phyloP scores from a whole-genome alignment of 495 filamentous ascomycete genomes.

The Podospora australis region DNA sequence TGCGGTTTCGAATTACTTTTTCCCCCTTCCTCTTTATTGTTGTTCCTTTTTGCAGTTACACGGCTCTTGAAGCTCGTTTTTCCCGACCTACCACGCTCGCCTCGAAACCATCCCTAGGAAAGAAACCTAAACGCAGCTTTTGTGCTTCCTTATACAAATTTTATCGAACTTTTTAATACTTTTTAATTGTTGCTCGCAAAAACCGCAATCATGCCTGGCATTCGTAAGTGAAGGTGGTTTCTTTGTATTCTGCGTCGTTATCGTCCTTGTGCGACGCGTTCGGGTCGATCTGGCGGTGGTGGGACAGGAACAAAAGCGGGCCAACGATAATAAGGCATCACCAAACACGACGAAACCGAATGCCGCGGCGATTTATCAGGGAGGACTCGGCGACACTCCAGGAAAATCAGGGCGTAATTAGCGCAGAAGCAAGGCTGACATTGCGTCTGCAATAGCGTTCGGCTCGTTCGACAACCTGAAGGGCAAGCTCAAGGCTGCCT shows the following conservation, averaged over 20 bases:
- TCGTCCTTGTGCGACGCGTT: background rate
- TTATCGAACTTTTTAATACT: background rate
- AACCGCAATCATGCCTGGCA: conserved; percentile 25
- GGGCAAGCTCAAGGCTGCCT: conserved; percentile 31
- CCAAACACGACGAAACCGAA: too few species aligned
- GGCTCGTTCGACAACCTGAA: conserved; percentile 28
- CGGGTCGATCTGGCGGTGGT: background rate
- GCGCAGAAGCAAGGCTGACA: too few species aligned
- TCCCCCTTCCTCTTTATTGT: too few species aligned
- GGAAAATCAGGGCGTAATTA: too few species aligned
- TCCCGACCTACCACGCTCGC: background rate
- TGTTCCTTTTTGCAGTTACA: background rate
- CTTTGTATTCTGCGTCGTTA: background rate
- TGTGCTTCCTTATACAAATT: background rate
- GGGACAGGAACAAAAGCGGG: too few species aligned
- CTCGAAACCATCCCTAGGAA: background rate
- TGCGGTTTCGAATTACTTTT: too few species aligned
- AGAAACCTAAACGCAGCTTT: background rate
- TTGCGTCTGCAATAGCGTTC: conserved; percentile 21
- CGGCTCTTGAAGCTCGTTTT: background rate
- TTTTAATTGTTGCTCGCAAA: background rate
- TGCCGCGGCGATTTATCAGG: too few species aligned
- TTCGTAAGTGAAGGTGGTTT: conserved; percentile 18
- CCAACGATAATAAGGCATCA: too few species aligned
- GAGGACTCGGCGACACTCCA: too few species aligned